A percentile compares a stretch with the other conserved stretches of the same genome.
Conservation (phyloP, 257 asterid genomes). For the Solanum rostratum region DNA sequence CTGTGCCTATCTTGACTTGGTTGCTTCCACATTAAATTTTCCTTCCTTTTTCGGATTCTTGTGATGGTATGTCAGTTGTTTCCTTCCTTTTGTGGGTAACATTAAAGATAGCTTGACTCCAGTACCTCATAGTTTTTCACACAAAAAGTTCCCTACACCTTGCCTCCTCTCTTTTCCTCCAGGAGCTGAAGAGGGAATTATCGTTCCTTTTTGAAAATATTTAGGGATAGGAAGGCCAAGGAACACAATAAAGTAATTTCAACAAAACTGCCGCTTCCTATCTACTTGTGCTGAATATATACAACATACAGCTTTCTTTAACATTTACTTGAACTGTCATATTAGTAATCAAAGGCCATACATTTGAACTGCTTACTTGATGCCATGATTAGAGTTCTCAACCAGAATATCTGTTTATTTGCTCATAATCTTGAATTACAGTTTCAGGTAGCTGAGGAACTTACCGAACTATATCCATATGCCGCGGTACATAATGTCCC, state of each 20-base stretch:
- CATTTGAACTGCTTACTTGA: neutral
- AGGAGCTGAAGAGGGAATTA: too few species aligned
- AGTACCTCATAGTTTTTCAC: conserved; percentile 28
- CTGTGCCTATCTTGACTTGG: neutral
- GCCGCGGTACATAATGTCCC: conserved; percentile 33
- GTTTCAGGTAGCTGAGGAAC: neutral
- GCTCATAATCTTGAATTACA: neutral
- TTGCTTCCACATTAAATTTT: neutral
- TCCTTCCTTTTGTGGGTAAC: conserved; percentile 30
- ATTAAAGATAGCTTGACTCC: conserved; percentile 24
- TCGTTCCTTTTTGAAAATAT: neutral
- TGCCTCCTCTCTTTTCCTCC: conserved; percentile 5
- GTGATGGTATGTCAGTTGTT: neutral
- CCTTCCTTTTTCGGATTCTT: neutral
- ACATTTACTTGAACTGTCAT: neutral
- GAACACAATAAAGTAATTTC: neutral
- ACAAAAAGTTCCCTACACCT: conserved; percentile 27
- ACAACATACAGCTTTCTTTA: neutral
- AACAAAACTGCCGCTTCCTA: neutral
- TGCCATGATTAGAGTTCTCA: neutral
- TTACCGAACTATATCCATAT: conserved; percentile 26
- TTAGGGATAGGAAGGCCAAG: neutral
- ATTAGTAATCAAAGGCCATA: neutral
- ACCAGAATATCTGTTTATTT: neutral
- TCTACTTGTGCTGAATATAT: neutral